Base-by-base conservation (phyloP, 78 protist genomes). In the Dictyostelium capitatum region DNA sequence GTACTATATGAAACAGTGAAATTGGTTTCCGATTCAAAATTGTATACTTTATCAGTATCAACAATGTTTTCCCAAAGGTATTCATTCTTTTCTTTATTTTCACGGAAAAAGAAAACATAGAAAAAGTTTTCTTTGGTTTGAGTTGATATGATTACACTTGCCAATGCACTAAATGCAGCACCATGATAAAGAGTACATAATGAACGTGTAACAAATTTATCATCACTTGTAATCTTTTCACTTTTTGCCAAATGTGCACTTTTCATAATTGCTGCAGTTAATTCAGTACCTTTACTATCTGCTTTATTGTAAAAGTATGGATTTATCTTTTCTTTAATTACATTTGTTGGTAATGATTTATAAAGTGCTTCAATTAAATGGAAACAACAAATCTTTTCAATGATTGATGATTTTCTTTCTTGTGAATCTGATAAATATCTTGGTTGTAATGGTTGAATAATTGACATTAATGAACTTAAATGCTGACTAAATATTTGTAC, bases 11-110 rank as follows among this genome's bases (percentile, higher is more conserved):
- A 25, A 7, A 90, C 82, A 8, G 9, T 17, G 77, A 95, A 95
- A 43, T 95, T 89, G 3, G 97, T 95, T 50, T 95, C 97, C 37
- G 94, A 77, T 43, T 95, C 95, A 32, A 95, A 95, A 17, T 81
- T 79, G 57, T 50, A 91, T 4, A 20, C 53, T 51, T 74, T 59
- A 6, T 73, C 83, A 46, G 69, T 19, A 59, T 92, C 95, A 23
- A 96, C 41, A 37, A 96, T 81, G 25, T 92, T 96, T 62, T 92
- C 97, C 96, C 97, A 96, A 43, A 96, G 64, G 11, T 67, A 57
- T 89, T 82, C 92, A 37, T 83, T 92, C 83, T 96, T 96, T 1
- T 80, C 96, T 30, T 62, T 57, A 47, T 85, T 89, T 72, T 96
- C 97, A 57, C 69, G 83, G 79, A 96, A 92, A 28, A 89, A 72